A percentile compares a stretch with the other conserved stretches of the same genome.
Evolutionary conservation across 108 stramenopile genomes (phyloP).

Genomic region (Bacterosira constricta): DNA sequence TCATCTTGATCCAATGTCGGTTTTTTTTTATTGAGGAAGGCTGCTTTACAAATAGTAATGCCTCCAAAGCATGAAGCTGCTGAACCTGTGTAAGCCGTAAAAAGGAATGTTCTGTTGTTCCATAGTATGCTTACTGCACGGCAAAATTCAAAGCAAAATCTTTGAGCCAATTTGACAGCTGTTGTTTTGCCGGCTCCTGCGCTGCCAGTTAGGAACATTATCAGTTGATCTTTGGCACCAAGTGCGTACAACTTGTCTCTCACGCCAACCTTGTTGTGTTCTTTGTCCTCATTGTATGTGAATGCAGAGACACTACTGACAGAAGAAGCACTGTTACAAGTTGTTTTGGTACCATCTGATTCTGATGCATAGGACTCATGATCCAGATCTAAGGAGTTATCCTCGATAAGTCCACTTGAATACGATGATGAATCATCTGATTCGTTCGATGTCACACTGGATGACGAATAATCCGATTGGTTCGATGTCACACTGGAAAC

Average conservation of each 20-base stretch:
- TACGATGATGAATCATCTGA: too few relatives aligned
- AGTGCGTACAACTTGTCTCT: neutral
- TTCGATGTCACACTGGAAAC: too few relatives aligned
- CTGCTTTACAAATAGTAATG: neutral
- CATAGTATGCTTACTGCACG: neutral
- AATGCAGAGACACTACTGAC: too few relatives aligned
- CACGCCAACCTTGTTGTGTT: too few relatives aligned
- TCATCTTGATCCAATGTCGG: neutral
- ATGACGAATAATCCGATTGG: too few relatives aligned
- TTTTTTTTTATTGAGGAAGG: neutral
- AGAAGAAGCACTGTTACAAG: too few relatives aligned
- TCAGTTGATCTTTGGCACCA: constrained; percentile 16
- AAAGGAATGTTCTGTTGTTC: constrained; percentile 13
- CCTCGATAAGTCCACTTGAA: too few relatives aligned
- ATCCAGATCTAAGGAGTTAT: too few relatives aligned
- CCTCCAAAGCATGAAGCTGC: constrained; percentile 22
- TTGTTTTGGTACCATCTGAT: too few relatives aligned
- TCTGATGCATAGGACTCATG: too few relatives aligned
- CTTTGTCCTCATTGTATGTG: too few relatives aligned
- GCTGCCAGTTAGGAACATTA: constrained; percentile 27
- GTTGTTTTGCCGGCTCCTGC: constrained; percentile 28
- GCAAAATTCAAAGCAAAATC: constrained; percentile 27
- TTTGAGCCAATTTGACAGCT: constrained; percentile 16
- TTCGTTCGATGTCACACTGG: too few relatives aligned
- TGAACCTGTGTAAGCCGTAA: constrained; percentile 28